phyloP scores from a whole-genome alignment of 257 asterid genomes.

The Petrea volubilis region DNA sequence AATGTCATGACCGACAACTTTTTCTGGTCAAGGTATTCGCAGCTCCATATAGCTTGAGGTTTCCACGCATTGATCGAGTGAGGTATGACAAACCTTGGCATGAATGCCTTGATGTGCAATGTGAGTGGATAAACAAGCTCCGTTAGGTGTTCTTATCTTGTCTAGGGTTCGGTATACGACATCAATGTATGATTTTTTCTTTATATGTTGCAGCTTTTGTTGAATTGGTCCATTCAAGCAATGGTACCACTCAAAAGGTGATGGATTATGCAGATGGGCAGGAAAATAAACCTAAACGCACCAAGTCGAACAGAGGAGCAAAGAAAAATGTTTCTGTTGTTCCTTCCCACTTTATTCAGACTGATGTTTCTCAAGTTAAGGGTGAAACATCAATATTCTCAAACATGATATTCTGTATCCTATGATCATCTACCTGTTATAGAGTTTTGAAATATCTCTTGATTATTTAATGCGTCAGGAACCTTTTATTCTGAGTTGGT shows the following conservation, averaged over 20 bases:
- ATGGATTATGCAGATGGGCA: constrained; percentile 37
- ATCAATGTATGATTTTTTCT: constrained; percentile 3
- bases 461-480: constrained; percentile 9
- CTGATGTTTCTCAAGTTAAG: constrained; percentile 85
- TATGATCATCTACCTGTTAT: constrained; percentile 15
- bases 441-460: not conserved
- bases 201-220: constrained; percentile 67
- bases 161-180: not conserved
- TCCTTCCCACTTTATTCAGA: constrained; percentile 85
- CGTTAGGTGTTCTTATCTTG: constrained; percentile 6
- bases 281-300: constrained; percentile 57
- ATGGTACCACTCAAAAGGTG: constrained; percentile 77
- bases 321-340: constrained; percentile 69
- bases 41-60: constrained; percentile 96
- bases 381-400: constrained; percentile 77
- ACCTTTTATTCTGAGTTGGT: not conserved
- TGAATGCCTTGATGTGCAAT: constrained; percentile 92
- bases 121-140: constrained; percentile 48
- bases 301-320: constrained; percentile 48
- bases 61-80: constrained; percentile 94
- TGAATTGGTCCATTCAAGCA: constrained; percentile 91
- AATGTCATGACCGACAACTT: constrained; percentile 16
- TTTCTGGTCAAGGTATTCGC: constrained; percentile 75
- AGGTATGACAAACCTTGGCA: constrained; percentile 98
- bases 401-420: constrained; percentile 86